Conservation (phyloP, 495 filamentous ascomycete species). For the Aspergillus taichungensis region DNA sequence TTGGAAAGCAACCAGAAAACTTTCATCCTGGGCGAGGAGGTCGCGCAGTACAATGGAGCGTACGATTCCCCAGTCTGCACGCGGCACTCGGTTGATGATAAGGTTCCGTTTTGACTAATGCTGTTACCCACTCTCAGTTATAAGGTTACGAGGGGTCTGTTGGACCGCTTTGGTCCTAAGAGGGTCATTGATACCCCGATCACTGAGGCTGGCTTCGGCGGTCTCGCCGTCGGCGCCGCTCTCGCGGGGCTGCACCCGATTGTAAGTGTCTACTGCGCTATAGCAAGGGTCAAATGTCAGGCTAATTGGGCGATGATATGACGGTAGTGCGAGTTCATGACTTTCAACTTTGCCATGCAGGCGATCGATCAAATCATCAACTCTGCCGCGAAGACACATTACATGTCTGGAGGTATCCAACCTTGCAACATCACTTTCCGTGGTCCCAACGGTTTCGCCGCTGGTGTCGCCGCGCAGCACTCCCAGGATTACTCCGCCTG, state of each 20-base stretch:
- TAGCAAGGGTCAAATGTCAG: not conserved
- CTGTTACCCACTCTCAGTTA: conserved; percentile 45
- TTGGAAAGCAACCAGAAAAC: conserved; percentile 89
- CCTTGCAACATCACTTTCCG: conserved; percentile 99
- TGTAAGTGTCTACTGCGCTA: conserved; percentile 44
- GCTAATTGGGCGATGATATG: conserved; percentile 4
- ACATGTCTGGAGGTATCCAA: conserved; percentile 99
- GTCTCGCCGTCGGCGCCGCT: conserved; percentile 88
- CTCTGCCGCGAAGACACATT: conserved; percentile 97
- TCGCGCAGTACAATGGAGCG: conserved; percentile 98
- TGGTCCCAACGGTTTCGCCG: conserved; percentile 93
- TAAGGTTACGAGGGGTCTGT: conserved; percentile 95
- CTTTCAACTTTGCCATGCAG: conserved; percentile 99
- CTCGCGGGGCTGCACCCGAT: conserved; percentile 90
- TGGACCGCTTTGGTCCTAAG: conserved; percentile 96
- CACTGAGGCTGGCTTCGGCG: conserved; percentile 90
- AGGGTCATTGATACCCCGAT: conserved; percentile 97
- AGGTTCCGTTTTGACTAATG: conserved; percentile 2
- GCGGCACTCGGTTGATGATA: conserved; percentile 9
- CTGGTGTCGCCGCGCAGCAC: conserved; percentile 95
- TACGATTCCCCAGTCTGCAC: conserved; percentile 29
- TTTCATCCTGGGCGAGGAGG: conserved; percentile 93
- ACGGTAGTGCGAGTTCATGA: conserved; percentile 98
- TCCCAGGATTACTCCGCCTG: conserved; percentile 97
- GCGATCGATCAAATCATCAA: conserved; percentile 99